These are phyloP conservation scores for Houttuynia cordata DNA, from an alignment of 164 flowering plant species.

Conservation along the genomic window DNA sequence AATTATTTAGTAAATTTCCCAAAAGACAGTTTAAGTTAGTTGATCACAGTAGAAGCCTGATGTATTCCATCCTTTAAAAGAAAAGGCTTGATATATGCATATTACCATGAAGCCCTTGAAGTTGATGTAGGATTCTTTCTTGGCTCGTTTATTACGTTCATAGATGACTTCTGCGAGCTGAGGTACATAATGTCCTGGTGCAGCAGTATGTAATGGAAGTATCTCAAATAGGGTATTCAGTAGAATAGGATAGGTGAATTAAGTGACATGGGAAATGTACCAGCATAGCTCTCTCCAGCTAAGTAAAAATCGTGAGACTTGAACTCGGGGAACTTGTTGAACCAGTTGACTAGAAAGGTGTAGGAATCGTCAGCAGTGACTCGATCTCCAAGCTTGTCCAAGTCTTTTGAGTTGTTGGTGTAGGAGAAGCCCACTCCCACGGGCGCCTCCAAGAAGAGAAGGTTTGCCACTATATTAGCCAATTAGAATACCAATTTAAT, in stretches of 20 bases:
- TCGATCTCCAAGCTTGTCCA: slow-evolving; percentile 30
- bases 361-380: slow-evolving; percentile 40
- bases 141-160: slow-evolving; percentile 30
- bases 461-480: slow-evolving; percentile 31
- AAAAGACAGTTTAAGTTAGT: background rate
- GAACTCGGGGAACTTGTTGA: slow-evolving; percentile 61
- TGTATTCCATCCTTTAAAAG: too few relatives aligned
- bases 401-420: slow-evolving; percentile 34
- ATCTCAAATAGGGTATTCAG: too few relatives aligned
- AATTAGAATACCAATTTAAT: background rate
- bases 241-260: too few relatives aligned
- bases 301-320: slow-evolving; percentile 63
- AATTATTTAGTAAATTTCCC: background rate
- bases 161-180: slow-evolving; percentile 48
- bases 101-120: slow-evolving; percentile 64
- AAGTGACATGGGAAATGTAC: slow-evolving; percentile 8
- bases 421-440: slow-evolving; percentile 59
- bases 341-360: slow-evolving; percentile 51
- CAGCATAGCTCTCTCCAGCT: slow-evolving; percentile 70
- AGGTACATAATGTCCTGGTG: slow-evolving; percentile 59
- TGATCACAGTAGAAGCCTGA: background rate
- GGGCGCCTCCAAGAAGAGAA: slow-evolving; percentile 50
- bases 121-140: slow-evolving; percentile 28
- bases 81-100: too few relatives aligned
- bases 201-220: background rate